Evolutionary conservation across 2,329 filamentous ascomycete genomes (phyloP).

Genomic region (Aspergillus fumigatus): DNA sequence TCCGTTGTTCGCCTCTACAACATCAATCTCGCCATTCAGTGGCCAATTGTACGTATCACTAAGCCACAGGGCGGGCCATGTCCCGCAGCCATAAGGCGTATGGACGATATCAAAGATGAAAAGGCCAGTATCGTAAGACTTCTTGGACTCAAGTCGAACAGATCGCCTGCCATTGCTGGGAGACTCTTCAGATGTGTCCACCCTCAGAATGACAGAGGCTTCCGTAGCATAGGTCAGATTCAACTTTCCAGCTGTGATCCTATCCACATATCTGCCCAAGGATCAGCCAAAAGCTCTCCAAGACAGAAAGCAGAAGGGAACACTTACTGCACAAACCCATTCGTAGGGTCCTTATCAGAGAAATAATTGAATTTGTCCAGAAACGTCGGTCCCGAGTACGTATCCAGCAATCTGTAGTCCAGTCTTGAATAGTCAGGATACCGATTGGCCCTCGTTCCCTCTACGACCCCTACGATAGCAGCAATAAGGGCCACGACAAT

Average conservation of each 20-base stretch:
- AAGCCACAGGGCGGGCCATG: slow-evolving; percentile 65
- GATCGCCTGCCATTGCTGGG: slow-evolving; percentile 59
- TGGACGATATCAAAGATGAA: slow-evolving; percentile 65
- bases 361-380: slow-evolving; percentile 46
- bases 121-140: slow-evolving; percentile 57
- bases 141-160: slow-evolving; percentile 59
- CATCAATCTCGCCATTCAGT: slow-evolving; percentile 59
- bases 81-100: slow-evolving; percentile 59
- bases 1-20: slow-evolving; percentile 57
- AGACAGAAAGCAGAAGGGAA: slow-evolving; percentile 11
- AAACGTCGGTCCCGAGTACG: slow-evolving; percentile 39
- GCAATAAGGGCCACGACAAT: slow-evolving; percentile 44
- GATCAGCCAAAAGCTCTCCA: background rate
- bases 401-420: slow-evolving; percentile 39
- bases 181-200: slow-evolving; percentile 58
- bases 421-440: slow-evolving; percentile 43
- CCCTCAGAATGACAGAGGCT: slow-evolving; percentile 52
- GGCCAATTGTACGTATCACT: slow-evolving; percentile 60
- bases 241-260: slow-evolving; percentile 24
- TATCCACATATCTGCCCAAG: slow-evolving; percentile 36
- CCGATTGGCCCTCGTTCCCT: slow-evolving; percentile 31
- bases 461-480: slow-evolving; percentile 43
- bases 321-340: slow-evolving; percentile 46
- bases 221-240: slow-evolving; percentile 61
- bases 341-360: slow-evolving; percentile 40